These are phyloP conservation scores for Paramecium primaurelia DNA, from an alignment of 73 alveolate genomes.

Conservation along the genomic window DNA sequence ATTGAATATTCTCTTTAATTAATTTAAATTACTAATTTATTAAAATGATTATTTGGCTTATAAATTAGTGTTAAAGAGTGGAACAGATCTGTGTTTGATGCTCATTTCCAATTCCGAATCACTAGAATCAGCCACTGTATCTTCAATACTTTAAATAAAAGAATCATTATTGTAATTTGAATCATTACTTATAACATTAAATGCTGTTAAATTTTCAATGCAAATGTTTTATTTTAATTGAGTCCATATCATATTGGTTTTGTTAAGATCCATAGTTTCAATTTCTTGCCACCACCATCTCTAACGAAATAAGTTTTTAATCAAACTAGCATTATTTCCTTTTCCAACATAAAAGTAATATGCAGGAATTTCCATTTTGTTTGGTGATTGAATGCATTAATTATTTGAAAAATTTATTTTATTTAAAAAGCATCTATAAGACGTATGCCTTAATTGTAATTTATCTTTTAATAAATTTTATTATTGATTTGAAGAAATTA, in stretches of 20 bases:
- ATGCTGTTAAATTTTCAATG: neutral
- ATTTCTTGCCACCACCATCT: conserved; percentile 88
- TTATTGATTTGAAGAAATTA: neutral
- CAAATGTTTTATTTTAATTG: conserved; percentile 20
- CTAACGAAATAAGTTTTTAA: conserved; percentile 64
- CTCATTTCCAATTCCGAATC: conserved; percentile 41
- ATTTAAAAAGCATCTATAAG: conserved; percentile 30
- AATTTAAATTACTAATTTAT: neutral
- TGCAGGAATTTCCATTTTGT: conserved; percentile 44
- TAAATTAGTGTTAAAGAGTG: neutral
- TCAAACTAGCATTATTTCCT: conserved; percentile 78
- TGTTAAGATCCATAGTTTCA: conserved; percentile 37
- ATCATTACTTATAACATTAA: neutral
- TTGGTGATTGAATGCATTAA: neutral
- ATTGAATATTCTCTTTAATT: conserved; percentile 1
- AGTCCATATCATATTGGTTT: conserved; percentile 47
- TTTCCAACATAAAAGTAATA: conserved; percentile 79
- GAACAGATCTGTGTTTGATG: neutral
- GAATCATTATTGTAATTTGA: conserved; percentile 18
- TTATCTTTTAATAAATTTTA: conserved; percentile 32
- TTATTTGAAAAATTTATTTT: conserved; percentile 44
- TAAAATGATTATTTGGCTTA: neutral
- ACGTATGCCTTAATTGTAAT: neutral
- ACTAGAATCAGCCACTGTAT: conserved; percentile 29
- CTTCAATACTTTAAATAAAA: conserved; percentile 5